Conservation (phyloP, 1,284 basidiomycete genomes). For the Rhizoctonia solani region DNA sequence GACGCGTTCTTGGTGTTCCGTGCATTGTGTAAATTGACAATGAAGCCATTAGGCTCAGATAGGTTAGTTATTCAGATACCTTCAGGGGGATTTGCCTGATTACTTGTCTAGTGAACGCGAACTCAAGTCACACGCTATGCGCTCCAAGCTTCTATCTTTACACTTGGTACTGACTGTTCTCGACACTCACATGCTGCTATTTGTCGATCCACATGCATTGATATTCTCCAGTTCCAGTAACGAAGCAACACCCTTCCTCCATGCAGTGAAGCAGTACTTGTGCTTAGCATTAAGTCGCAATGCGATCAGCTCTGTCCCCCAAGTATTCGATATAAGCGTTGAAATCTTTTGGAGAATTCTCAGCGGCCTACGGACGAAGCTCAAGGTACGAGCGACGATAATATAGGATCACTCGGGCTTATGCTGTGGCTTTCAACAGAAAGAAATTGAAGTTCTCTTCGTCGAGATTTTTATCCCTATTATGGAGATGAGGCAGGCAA, state of each 20-base stretch:
- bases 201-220: slow-evolving; percentile 81
- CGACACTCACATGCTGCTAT: slow-evolving; percentile 86
- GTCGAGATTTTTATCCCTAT: slow-evolving; percentile 99
- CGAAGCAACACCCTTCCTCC: slow-evolving; percentile 86
- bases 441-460: slow-evolving; percentile 98
- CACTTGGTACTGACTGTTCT: slow-evolving; percentile 92
- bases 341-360: slow-evolving; percentile 99
- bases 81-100: neutral
- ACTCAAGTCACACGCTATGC: slow-evolving; percentile 92
- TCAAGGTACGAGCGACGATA: slow-evolving; percentile 81
- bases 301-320: slow-evolving; percentile 91
- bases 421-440: slow-evolving; percentile 54
- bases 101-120: slow-evolving; percentile 75
- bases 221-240: slow-evolving; percentile 86
- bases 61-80: slow-evolving; percentile 58
- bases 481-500: slow-evolving; percentile 96
- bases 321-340: slow-evolving; percentile 97
- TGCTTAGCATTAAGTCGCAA: slow-evolving; percentile 94
- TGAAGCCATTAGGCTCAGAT: slow-evolving; percentile 92
- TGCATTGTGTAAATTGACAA: slow-evolving; percentile 94
- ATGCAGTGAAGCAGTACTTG: slow-evolving; percentile 93
- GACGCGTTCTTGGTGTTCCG: slow-evolving; percentile 97
- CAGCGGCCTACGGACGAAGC: slow-evolving; percentile 89
- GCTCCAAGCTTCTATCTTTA: slow-evolving; percentile 89
- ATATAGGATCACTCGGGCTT: neutral